Evolutionary conservation across 352 stramenopile genomes (phyloP), one percentile per base, ranked within the genome.

Genomic region (Peronospora destructor): DNA sequence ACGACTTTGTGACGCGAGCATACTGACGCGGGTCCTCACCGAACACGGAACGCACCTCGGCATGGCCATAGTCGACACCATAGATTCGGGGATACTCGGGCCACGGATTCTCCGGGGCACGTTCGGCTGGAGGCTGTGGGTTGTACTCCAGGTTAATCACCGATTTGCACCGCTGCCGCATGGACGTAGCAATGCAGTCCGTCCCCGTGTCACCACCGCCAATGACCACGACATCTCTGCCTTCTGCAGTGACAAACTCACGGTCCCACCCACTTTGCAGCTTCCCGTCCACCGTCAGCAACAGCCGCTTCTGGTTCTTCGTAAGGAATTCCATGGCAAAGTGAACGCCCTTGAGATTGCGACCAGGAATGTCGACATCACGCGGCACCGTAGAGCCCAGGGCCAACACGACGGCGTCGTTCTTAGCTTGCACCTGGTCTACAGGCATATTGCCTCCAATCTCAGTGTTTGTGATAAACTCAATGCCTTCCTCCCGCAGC

Each of bases 171-270:
- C 90, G 83, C 42, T 96, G 88, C 25, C 95, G 90, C 91, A 99
- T 98, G 29, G 91, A 97, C 32, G 95, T 98, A 29, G 94, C 95
- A 68, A 98, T 98, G 74, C 95, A 98, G 76, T 98, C 95, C 25
- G 95, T 98, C 46, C 94, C 95, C 8, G 95, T 98, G 56, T 97
- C 87, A 55, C 95, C 95, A 40, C 95, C 95, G 42, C 95, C 95
- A 80, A 99, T 98, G 0, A 99, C 94, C 32, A 99, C 95, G 0
- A 99, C 95, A 66, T 98, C 90, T 70, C 97, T 97, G 53, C 95
- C 95, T 61, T 97, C 94, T 10, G 95, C 95, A 36, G 92, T 97
- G 62, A 98, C 95, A 54, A 97, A 98, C 46, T 89, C 65, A 29
- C 74, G 75, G 64, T 97, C 87, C 94, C 94, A 98, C 44, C 91